phyloP scores from a whole-genome alignment of 768 basidiomycete genomes.

The Russula sp. region DNA sequence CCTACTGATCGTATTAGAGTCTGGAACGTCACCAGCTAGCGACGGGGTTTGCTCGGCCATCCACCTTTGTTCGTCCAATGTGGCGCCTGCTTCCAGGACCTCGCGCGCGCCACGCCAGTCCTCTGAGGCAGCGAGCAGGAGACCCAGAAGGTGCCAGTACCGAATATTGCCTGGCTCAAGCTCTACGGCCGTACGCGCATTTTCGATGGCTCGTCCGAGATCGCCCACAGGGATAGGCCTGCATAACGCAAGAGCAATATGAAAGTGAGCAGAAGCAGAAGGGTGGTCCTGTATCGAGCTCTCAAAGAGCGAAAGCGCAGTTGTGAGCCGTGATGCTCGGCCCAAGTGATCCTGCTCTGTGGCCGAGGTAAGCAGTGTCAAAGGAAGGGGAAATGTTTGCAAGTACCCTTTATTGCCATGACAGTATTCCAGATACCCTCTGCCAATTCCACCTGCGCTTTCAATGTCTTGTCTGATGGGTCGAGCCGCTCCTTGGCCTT shows the following conservation, averaged over 20 bases:
- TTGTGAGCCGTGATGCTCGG: conserved; percentile 50
- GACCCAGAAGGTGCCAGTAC: conserved; percentile 87
- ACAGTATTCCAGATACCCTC: conserved; percentile 67
- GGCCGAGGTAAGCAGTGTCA: background rate
- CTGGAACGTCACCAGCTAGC: background rate
- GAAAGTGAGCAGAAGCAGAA: conserved; percentile 58
- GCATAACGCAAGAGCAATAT: conserved; percentile 69
- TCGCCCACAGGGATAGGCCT: conserved; percentile 58
- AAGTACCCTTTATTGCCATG: conserved; percentile 62
- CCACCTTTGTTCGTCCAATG: conserved; percentile 36
- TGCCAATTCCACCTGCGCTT: conserved; percentile 54
- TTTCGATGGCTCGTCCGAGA: conserved; percentile 55
- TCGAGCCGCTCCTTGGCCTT: conserved; percentile 53
- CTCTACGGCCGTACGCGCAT: conserved; percentile 70
- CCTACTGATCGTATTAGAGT: conserved; percentile 7
- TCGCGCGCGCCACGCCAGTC: conserved; percentile 73
- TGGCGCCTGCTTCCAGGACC: conserved; percentile 72
- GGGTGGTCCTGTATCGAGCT: conserved; percentile 42
- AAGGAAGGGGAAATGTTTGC: background rate
- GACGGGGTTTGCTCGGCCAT: conserved; percentile 22
- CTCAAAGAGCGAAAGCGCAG: conserved; percentile 46
- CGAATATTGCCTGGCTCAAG: conserved; percentile 53
- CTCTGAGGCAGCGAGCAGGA: conserved; percentile 70
- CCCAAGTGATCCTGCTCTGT: conserved; percentile 59
- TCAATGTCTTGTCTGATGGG: conserved; percentile 40